Evolutionary conservation across 2,329 filamentous ascomycete genomes (phyloP).

Genomic region (Scopulariopsis brevicaulis): DNA sequence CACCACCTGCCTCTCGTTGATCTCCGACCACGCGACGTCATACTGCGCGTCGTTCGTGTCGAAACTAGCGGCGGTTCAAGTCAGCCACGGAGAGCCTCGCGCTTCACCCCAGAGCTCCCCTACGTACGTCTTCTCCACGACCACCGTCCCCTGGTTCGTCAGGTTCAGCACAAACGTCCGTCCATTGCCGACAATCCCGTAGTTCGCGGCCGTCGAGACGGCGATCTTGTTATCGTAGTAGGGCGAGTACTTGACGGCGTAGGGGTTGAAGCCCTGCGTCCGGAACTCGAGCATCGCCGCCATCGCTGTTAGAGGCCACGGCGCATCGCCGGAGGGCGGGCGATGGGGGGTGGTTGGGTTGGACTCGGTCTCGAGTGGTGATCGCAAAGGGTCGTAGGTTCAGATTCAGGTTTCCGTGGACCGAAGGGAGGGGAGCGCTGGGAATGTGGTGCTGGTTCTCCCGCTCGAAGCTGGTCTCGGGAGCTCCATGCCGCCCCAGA

Average conservation of each 20-base stretch:
- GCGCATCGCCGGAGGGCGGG: neutral
- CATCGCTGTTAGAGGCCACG: conserved; percentile 16
- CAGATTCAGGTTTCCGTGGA: neutral
- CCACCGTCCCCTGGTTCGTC: conserved; percentile 65
- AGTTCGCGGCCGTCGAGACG: conserved; percentile 85
- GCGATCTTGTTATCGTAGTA: conserved; percentile 95
- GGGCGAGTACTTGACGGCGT: conserved; percentile 95
- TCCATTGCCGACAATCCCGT: conserved; percentile 93
- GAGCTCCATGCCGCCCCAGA: neutral
- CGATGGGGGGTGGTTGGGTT: neutral
- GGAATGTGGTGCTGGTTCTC: neutral
- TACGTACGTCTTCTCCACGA: conserved; percentile 66
- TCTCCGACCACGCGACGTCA: conserved; percentile 89
- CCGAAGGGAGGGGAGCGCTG: neutral
- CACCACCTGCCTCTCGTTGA: conserved; percentile 89
- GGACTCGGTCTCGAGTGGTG: neutral
- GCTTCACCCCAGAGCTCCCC: neutral
- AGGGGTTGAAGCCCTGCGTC: conserved; percentile 89
- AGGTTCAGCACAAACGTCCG: conserved; percentile 75
- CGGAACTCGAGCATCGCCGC: conserved; percentile 83
- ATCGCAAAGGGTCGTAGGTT: neutral
- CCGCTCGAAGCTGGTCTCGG: neutral
- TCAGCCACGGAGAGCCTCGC: neutral
- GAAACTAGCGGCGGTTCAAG: conserved; percentile 46
- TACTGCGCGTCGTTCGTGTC: conserved; percentile 97